Evolutionary conservation across 2,329 filamentous ascomycete species (phyloP).

Genomic region (Aspergillus eucalypticola): DNA sequence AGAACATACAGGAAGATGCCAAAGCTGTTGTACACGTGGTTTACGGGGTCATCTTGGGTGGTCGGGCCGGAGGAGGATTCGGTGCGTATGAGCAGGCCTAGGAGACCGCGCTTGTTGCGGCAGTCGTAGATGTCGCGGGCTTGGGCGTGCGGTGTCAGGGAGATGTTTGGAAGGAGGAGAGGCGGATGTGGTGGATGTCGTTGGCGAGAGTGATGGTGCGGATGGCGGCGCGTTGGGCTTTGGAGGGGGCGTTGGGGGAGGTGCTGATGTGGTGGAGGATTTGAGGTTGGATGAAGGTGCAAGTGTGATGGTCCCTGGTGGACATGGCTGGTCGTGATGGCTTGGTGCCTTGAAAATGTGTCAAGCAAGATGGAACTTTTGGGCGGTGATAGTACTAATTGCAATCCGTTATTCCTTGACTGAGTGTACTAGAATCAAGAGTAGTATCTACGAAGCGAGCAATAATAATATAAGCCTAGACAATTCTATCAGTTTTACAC

Average conservation of each 20-base stretch:
- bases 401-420: too few species aligned
- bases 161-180: background rate
- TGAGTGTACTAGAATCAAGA: too few species aligned
- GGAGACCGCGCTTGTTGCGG: background rate
- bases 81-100: background rate
- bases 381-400: too few species aligned
- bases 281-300: background rate
- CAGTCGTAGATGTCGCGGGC: background rate
- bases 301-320: background rate
- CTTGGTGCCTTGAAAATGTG: too few species aligned
- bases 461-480: too few species aligned
- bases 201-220: background rate
- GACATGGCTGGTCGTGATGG: background rate
- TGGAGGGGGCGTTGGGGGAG: background rate
- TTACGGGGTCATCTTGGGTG: background rate
- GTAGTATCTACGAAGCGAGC: too few species aligned
- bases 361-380: too few species aligned
- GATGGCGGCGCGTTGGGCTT: background rate
- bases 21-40: background rate
- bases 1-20: background rate
- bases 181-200: background rate
- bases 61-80: too few species aligned
- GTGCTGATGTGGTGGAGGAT: background rate
- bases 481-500: too few species aligned
- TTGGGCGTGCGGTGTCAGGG: background rate